phyloP scores from a whole-genome alignment of 2,329 filamentous ascomycete species.

The Thelonectria discophora region DNA sequence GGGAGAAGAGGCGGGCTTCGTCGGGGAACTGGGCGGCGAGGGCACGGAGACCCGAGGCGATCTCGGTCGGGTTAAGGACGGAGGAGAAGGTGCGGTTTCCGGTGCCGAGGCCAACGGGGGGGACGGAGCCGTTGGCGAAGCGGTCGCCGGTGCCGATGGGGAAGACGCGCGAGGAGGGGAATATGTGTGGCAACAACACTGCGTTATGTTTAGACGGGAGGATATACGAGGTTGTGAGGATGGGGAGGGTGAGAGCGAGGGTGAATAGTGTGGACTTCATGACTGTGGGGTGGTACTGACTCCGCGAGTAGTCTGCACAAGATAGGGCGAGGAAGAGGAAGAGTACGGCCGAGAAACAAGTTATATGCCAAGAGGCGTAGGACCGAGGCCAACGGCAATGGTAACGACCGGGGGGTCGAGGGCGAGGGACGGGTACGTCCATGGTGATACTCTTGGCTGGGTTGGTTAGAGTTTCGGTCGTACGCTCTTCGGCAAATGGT shows the following conservation, averaged over 20 bases:
- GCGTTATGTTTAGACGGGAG: slow-evolving; percentile 48
- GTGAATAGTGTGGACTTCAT: slow-evolving; percentile 43
- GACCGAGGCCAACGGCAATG: no score
- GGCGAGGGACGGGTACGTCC: no score
- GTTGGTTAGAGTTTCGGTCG: no score
- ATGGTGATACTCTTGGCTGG: no score
- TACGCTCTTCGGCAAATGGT: no score
- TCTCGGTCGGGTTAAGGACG: slow-evolving; percentile 57
- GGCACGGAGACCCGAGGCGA: slow-evolving; percentile 54
- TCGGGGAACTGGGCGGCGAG: slow-evolving; percentile 51
- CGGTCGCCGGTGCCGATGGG: slow-evolving; percentile 55
- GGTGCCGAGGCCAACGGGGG: slow-evolving; percentile 45
- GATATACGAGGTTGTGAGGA: slow-evolving; percentile 46
- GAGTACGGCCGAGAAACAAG: not conserved
- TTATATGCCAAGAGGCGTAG: not conserved
- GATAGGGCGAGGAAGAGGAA: not conserved
- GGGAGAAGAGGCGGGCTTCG: slow-evolving; percentile 51
- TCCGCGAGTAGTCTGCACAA: no score
- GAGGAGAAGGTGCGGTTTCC: slow-evolving; percentile 50
- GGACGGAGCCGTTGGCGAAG: slow-evolving; percentile 51
- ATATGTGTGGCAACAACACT: not conserved
- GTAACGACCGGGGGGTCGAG: no score
- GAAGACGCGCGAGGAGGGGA: slow-evolving; percentile 39
- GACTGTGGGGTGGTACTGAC: slow-evolving; percentile 4
- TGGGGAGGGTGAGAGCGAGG: slow-evolving; percentile 32